Conservation (phyloP, 805 yeast genomes). For the Candida golubevii region DNA sequence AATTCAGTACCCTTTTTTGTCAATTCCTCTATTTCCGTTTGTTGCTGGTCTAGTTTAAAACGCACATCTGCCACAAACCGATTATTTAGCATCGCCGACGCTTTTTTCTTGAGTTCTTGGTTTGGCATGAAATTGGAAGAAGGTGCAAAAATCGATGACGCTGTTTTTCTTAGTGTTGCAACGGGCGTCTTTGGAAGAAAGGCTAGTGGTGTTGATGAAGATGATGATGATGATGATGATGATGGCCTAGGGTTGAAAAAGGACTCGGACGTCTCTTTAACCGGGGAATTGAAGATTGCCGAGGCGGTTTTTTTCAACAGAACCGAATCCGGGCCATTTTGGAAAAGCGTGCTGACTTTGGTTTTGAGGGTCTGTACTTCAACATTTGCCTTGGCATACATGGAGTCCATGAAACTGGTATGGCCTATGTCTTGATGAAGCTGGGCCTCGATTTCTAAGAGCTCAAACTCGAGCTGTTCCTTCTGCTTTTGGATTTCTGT, state of each 20-base stretch:
- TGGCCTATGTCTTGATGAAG: slow-evolving; percentile 14
- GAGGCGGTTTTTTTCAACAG: slow-evolving; percentile 1
- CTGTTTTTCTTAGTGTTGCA: slow-evolving; percentile 1
- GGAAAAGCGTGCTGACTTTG: slow-evolving; percentile 15
- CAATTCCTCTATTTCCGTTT: slow-evolving; percentile 21
- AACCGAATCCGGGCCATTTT: slow-evolving; percentile 3
- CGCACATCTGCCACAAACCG: slow-evolving; percentile 16
- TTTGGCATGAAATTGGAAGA: slow-evolving; percentile 2
- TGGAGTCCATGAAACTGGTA: slow-evolving; percentile 10
- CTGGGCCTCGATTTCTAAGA: slow-evolving; percentile 26
- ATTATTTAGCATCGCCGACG: slow-evolving; percentile 19
- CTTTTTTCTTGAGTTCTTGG: slow-evolving; percentile 17
- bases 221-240: neutral
- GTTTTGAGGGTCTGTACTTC: slow-evolving; percentile 5
- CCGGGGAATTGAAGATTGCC: slow-evolving; percentile 1
- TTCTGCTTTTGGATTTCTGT: slow-evolving; percentile 44
- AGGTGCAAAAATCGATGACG: slow-evolving; percentile 9
- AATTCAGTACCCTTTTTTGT: slow-evolving; percentile 24
- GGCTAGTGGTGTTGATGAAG: neutral
- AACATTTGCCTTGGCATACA: slow-evolving; percentile 3
- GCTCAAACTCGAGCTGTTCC: slow-evolving; percentile 28
- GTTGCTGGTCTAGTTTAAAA: slow-evolving; percentile 18
- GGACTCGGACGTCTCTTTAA: neutral
- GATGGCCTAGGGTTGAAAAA: slow-evolving; percentile 2
- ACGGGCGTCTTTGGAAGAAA: too few relatives aligned